Base-by-base conservation (phyloP, 805 yeast species). In the Isabelozyma rhagii region DNA sequence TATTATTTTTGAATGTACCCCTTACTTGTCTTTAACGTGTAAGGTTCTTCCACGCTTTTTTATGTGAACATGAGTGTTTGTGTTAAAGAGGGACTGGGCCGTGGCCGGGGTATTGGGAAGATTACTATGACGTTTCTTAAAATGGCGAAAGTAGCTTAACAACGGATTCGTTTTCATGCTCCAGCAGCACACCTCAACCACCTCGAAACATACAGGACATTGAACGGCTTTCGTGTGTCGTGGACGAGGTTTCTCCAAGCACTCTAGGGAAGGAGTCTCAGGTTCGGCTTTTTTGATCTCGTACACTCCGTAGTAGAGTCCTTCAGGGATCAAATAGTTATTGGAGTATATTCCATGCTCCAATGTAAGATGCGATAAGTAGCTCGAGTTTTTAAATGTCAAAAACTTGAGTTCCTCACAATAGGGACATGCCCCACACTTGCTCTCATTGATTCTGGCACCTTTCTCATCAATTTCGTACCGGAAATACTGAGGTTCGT, bases 291-390 rank as follows among this genome's bases (percentile, higher is more conserved):
- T 57, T 14, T 49, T 52, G 39, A 66, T 47, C 5, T 49, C 52
- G 50, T 67, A 68, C 17, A 47, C 49, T 3, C 71, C 73, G 39
- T 55, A 62, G 50, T 62, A 60, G 7, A 66, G 46, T 2, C 68
- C 70, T 43, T 68, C 68, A 0, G 73, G 73, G 2, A 64, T 63
- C 15, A 63, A 54, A 43, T 54, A 62, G 31, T 64, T 65, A 51
- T 65, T 66, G 41, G 71, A 64, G 34, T 59, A 61, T 6, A 68
- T 58, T 4, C 73, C 73, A 52, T 68, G 73, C 47, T 66, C 69
- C 41, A 64, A 54, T 4, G 72, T 64, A 52, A 68, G 53, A 50
- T 68, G 73, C 5, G 69, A 62, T 6, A 67, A 58, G 48, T 68
- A 68, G 41, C 64, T 61, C 7, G 68, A 62, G 55, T 68, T 68